These are phyloP conservation scores for Leccinum fibrillosum DNA, from an alignment of 768 basidiomycete species.

Conservation along the genomic window DNA sequence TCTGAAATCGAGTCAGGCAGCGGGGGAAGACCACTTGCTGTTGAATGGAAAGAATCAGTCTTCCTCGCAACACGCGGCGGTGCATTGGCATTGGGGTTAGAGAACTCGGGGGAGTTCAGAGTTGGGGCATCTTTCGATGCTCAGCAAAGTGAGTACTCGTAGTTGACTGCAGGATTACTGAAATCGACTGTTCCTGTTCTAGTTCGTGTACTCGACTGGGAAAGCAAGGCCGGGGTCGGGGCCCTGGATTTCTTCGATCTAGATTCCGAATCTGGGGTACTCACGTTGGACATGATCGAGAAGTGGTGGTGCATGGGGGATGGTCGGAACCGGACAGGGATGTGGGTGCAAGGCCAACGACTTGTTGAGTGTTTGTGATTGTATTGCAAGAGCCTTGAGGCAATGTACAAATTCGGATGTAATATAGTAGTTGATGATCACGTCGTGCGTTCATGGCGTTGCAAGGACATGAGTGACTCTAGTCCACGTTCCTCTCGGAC, in stretches of 20 bases:
- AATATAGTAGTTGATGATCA: neutral
- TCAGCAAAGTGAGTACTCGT: slow-evolving; percentile 56
- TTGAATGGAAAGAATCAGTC: slow-evolving; percentile 80
- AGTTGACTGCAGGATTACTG: neutral
- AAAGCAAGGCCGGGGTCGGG: slow-evolving; percentile 47
- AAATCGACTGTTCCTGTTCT: neutral
- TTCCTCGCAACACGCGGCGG: slow-evolving; percentile 84
- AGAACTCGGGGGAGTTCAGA: slow-evolving; percentile 47
- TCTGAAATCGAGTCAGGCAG: neutral
- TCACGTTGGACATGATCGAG: slow-evolving; percentile 60
- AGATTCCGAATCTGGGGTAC: slow-evolving; percentile 5
- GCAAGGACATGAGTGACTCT: slow-evolving; percentile 22
- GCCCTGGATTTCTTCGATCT: slow-evolving; percentile 68
- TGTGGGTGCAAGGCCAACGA: slow-evolving; percentile 76
- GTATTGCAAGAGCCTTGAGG: slow-evolving; percentile 10
- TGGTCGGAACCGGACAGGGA: slow-evolving; percentile 52
- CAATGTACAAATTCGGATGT: neutral
- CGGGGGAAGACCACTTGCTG: slow-evolving; percentile 35
- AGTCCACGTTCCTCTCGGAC: slow-evolving; percentile 26
- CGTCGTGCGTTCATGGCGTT: slow-evolving; percentile 3
- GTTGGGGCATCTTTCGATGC: slow-evolving; percentile 72
- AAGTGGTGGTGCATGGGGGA: slow-evolving; percentile 92
- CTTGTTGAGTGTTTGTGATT: slow-evolving; percentile 16
- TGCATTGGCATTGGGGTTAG: slow-evolving; percentile 63
- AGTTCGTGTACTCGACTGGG: slow-evolving; percentile 50